A percentile compares a stretch with the other conserved stretches of the same genome.
Conservation (phyloP, 2,329 filamentous ascomycete genomes). For the Hortaea werneckii region DNA sequence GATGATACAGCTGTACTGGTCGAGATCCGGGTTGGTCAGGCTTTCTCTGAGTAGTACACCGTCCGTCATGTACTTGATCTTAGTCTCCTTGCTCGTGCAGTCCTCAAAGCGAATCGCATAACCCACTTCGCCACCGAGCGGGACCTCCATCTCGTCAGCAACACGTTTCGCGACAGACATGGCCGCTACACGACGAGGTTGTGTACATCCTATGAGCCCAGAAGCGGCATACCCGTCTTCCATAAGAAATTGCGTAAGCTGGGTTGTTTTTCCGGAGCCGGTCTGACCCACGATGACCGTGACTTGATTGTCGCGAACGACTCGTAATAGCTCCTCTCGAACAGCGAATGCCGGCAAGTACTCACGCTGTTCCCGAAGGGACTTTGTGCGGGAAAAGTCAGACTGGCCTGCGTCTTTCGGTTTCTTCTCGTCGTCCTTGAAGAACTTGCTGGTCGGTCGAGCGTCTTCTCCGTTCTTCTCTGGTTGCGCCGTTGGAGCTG, state of each 20-base stretch:
- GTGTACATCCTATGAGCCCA: constrained; percentile 92
- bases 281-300: constrained; percentile 95
- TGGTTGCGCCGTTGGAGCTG: constrained; percentile 45
- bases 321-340: constrained; percentile 78
- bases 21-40: constrained; percentile 80
- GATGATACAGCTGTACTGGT: constrained; percentile 95
- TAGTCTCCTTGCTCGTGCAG: constrained; percentile 87
- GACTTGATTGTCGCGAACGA: constrained; percentile 94
- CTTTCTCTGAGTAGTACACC: constrained; percentile 90
- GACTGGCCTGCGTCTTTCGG: constrained; percentile 74
- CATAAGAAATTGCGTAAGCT: constrained; percentile 89
- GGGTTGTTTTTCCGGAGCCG: constrained; percentile 94
- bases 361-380: constrained; percentile 80
- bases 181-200: constrained; percentile 88
- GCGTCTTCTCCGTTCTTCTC: constrained; percentile 29
- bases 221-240: constrained; percentile 85
- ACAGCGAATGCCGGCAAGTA: constrained; percentile 94
- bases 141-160: constrained; percentile 95
- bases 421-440: constrained; percentile 87
- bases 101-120: constrained; percentile 99
- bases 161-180: constrained; percentile 99
- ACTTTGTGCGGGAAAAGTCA: constrained; percentile 87
- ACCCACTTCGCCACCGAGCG: constrained; percentile 75
- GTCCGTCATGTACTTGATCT: constrained; percentile 99
- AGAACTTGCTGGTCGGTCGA: constrained; percentile 48